Evolutionary conservation across 2,329 filamentous ascomycete species (phyloP), one percentile per base, ranked within the genome.

Genomic region (Aureobasidium melanogenum): DNA sequence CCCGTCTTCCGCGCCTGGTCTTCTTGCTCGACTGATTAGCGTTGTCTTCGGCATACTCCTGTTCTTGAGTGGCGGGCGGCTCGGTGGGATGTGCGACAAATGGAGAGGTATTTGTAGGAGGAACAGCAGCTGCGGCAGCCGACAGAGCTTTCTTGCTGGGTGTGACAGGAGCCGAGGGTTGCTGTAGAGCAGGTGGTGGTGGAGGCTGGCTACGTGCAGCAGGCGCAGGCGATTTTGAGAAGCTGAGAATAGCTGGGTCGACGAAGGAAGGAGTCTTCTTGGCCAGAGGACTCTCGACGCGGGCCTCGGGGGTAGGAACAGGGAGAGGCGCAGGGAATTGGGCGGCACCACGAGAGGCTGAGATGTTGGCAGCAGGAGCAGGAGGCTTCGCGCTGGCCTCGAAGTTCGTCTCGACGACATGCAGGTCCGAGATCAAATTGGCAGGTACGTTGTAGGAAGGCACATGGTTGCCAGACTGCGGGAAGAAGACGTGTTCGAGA

Each of bases 221-320:
- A 15, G 66, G 44, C 41, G 69, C 67, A 50, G 69, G 71, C 55
- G 67, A 73, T 63, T 68, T 78, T 22, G 73, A 73, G 70, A 89
- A 82, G 70, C 89, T 91, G 48, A 95, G 71, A 60, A 95, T 95
- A 3, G 90, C 90, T 12, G 90, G 90, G 68, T 95, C 90, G n/a
- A 87, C 81, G 68, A 94, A 91, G 0, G 60, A 60, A 19, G 41
- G 60, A 24, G 60, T 52, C 43, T 62, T 47, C n/a, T 56, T 39
- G 36, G 60, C 62, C 46, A 47, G 30, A 22, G 44, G 60, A n/a
- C 38, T 61, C 30, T 61, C 51, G 41, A 50, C 52, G 22, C 39
- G 39, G 24, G 55, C 66, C n/a, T 63, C 44, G 14, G 19, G 34
- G 22, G 28, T 32, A 48, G 48, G 32, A 28, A 41, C 39, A 34